phyloP scores from a whole-genome alignment of 306 rosid genomes.

The Crotalaria pallida region DNA sequence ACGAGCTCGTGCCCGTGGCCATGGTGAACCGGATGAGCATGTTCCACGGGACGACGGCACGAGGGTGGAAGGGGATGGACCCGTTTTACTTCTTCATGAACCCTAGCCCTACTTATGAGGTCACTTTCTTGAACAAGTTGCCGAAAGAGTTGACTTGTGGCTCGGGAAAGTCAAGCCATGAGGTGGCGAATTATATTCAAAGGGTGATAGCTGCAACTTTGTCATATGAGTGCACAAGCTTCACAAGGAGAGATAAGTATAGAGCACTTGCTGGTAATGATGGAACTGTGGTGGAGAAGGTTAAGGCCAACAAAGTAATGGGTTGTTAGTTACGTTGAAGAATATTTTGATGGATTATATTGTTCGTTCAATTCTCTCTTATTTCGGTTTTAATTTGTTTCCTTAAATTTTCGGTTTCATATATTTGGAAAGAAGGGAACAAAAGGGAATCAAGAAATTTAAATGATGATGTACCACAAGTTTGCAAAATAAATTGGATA shows the following conservation, averaged over 20 bases:
- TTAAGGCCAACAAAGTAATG: conserved; percentile 44
- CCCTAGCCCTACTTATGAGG: conserved; percentile 78
- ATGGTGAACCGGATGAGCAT: conserved; percentile 83
- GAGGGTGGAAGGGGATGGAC: conserved; percentile 95
- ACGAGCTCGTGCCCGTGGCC: conserved; percentile 81
- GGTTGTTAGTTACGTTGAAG: too few relatives aligned
- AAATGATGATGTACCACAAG: neutral
- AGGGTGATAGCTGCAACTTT: conserved; percentile 62
- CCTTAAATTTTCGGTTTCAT: neutral
- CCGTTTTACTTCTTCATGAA: conserved; percentile 91
- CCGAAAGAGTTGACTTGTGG: conserved; percentile 57
- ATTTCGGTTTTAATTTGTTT: too few relatives aligned
- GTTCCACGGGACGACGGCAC: conserved; percentile 87
- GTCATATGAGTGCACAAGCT: conserved; percentile 67
- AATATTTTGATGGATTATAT: neutral
- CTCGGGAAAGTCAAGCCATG: conserved; percentile 61
- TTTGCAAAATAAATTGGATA: neutral
- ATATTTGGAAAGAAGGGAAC: neutral
- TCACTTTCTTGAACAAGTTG: conserved; percentile 62
- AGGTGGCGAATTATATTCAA: conserved; percentile 85
- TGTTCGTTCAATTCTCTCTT: too few relatives aligned
- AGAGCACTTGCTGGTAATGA: conserved; percentile 80
- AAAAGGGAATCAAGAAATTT: neutral
- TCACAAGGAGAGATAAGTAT: conserved; percentile 77
- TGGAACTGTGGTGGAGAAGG: conserved; percentile 52